A percentile compares a stretch with the other conserved stretches of the same genome.
Conservation (phyloP, 352 stramenopile species). For the Phytopythium sindhum region DNA sequence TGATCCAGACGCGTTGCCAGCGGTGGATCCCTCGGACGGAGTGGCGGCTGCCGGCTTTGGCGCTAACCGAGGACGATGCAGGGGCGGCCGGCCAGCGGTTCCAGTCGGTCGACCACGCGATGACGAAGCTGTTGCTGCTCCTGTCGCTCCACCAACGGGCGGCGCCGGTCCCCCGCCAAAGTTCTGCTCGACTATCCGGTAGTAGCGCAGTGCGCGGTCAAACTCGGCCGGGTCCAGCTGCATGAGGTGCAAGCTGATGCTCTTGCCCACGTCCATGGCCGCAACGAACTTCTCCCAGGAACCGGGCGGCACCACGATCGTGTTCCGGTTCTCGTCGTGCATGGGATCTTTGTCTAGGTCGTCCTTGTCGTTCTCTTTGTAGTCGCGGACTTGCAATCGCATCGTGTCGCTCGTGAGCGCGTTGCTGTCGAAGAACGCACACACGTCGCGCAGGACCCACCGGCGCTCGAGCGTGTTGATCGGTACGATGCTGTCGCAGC, state of each 20-base stretch:
- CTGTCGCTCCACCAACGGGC: background rate
- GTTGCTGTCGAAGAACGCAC: conserved; percentile 19
- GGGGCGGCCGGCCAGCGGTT: background rate
- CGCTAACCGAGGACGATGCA: background rate
- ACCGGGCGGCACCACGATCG: conserved; percentile 15
- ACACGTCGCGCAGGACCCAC: conserved; percentile 23
- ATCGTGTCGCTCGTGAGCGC: conserved; percentile 1
- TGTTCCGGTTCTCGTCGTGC: conserved; percentile 9
- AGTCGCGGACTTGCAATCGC: background rate
- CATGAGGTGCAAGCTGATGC: conserved; percentile 29
- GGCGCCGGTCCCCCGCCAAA: background rate
- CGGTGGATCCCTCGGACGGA: background rate
- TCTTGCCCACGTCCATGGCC: conserved; percentile 26
- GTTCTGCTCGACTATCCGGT: conserved; percentile 31
- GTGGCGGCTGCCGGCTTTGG: background rate
- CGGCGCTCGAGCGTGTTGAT: conserved; percentile 22
- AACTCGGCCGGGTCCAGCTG: conserved; percentile 26
- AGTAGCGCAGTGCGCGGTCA: conserved; percentile 23
- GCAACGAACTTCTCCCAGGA: conserved; percentile 31
- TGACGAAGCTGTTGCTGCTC: background rate
- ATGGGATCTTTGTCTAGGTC: conserved; percentile 4
- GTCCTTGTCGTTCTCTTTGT: background rate
- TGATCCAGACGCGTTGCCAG: background rate
- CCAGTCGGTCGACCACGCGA: background rate
- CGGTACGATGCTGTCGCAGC: conserved; percentile 26